A percentile compares a stretch with the other conserved stretches of the same genome.
Conservation (phyloP, 768 basidiomycete species). For the Amanita thiersii region DNA sequence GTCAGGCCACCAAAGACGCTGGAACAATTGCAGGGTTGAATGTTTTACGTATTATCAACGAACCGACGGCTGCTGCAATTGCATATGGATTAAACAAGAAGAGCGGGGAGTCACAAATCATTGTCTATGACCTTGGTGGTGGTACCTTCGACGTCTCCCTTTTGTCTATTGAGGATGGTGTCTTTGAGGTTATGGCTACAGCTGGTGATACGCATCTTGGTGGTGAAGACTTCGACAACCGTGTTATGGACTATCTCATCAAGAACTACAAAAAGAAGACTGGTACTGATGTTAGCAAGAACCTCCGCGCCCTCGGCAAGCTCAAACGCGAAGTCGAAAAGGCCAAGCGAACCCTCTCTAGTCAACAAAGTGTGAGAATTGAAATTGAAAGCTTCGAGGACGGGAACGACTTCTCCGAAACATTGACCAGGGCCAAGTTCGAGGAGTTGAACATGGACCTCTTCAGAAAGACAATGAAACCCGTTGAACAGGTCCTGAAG, state of each 20-base stretch:
- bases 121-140: constrained; percentile 97
- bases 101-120: constrained; percentile 88
- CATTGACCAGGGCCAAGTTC: constrained; percentile 95
- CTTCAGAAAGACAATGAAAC: constrained; percentile 99
- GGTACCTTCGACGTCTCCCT: constrained; percentile 99
- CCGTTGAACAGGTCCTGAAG: constrained; percentile 97
- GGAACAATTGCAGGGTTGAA: constrained; percentile 91
- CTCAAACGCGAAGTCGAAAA: constrained; percentile 92
- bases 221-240: constrained; percentile 95
- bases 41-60: constrained; percentile 96
- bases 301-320: constrained; percentile 82
- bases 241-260: constrained; percentile 83
- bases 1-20: constrained; percentile 98
- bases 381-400: constrained; percentile 96
- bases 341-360: constrained; percentile 88
- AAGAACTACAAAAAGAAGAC: constrained; percentile 91
- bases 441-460: constrained; percentile 98
- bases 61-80: constrained; percentile 95
- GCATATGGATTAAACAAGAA: constrained; percentile 98
- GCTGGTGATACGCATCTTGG: constrained; percentile 93
- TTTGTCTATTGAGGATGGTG: constrained; percentile 89
- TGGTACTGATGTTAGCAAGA: constrained; percentile 71
- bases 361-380: constrained; percentile 82
- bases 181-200: constrained; percentile 84
- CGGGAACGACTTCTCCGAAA: constrained; percentile 97